Evolutionary conservation across 1,139 yeast species (phyloP).

Genomic region (Schizosaccharomyces versatilis): DNA sequence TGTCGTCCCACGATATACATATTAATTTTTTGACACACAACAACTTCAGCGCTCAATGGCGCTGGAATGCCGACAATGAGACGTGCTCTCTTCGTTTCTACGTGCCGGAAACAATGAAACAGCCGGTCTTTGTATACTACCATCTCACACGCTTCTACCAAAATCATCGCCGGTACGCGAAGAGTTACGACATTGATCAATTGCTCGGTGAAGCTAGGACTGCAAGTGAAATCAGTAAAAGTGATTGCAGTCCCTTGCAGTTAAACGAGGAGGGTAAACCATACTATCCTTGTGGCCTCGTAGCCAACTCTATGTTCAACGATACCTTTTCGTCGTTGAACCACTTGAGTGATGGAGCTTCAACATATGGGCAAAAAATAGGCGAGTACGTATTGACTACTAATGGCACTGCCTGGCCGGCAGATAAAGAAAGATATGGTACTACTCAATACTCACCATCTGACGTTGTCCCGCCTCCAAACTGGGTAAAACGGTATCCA

Average conservation of each 20-base stretch:
- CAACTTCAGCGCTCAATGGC: conserved; percentile 24
- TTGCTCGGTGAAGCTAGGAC: conserved; percentile 53
- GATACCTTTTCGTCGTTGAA: conserved; percentile 24
- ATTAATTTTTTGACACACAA: conserved; percentile 26
- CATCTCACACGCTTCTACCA: conserved; percentile 66
- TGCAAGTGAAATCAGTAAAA: conserved; percentile 45
- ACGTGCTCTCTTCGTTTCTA: conserved; percentile 62
- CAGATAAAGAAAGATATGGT: conserved; percentile 57
- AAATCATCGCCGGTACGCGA: conserved; percentile 82
- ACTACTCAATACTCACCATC: conserved; percentile 48
- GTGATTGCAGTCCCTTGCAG: conserved; percentile 70
- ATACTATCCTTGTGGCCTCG: conserved; percentile 81
- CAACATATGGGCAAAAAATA: conserved; percentile 15
- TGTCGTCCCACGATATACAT: not conserved
- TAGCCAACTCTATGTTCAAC: conserved; percentile 79
- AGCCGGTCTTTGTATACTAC: conserved; percentile 63
- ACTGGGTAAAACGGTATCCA: conserved; percentile 68
- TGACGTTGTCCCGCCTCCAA: conserved; percentile 86
- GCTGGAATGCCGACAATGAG: conserved; percentile 21
- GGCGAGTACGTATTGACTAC: conserved; percentile 39
- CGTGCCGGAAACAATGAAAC: conserved; percentile 49
- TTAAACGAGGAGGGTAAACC: conserved; percentile 25
- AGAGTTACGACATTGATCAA: conserved; percentile 79
- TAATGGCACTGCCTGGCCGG: conserved; percentile 66
- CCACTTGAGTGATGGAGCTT: conserved; percentile 30